Evolutionary conservation across 176 grass and related monocot species (phyloP).

Genomic region (Triticum dicoccoides): DNA sequence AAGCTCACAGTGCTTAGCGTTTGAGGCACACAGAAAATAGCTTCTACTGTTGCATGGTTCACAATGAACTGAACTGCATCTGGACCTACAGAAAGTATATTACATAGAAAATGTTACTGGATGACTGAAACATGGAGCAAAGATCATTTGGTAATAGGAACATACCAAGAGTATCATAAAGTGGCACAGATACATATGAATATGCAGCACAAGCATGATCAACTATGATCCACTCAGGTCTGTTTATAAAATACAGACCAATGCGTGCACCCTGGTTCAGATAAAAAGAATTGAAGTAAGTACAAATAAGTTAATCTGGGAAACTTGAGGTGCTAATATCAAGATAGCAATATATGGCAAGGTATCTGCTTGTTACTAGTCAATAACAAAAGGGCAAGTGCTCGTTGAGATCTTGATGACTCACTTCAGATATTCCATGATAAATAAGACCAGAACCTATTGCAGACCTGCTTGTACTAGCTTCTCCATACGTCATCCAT

Average conservation of each 20-base stretch:
- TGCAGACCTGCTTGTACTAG: constrained; percentile 55
- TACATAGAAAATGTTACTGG: constrained; percentile 10
- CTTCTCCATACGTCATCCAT: constrained; percentile 99
- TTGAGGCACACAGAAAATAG: constrained; percentile 94
- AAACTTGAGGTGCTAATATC: background rate
- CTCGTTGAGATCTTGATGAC: constrained; percentile 21
- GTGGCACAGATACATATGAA: constrained; percentile 81
- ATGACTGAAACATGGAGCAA: constrained; percentile 12
- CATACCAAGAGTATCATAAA: constrained; percentile 95
- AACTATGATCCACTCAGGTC: constrained; percentile 86
- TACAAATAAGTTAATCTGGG: background rate
- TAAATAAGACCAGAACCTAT: constrained; percentile 86
- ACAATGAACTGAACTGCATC: constrained; percentile 96
- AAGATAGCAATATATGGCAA: constrained; percentile 13
- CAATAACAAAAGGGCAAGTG: constrained; percentile 2
- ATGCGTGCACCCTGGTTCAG: constrained; percentile 68
- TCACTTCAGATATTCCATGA: constrained; percentile 80
- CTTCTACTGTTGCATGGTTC: constrained; percentile 82
- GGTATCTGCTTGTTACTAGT: constrained; percentile 12
- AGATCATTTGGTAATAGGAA: background rate
- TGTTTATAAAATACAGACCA: constrained; percentile 97
- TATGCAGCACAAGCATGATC: constrained; percentile 96
- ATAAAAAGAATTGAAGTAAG: background rate
- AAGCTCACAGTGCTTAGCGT: constrained; percentile 75
- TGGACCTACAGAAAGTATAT: constrained; percentile 65